Evolutionary conservation across 805 yeast species (phyloP).

Genomic region (Wickerhamomyces canadensis): DNA sequence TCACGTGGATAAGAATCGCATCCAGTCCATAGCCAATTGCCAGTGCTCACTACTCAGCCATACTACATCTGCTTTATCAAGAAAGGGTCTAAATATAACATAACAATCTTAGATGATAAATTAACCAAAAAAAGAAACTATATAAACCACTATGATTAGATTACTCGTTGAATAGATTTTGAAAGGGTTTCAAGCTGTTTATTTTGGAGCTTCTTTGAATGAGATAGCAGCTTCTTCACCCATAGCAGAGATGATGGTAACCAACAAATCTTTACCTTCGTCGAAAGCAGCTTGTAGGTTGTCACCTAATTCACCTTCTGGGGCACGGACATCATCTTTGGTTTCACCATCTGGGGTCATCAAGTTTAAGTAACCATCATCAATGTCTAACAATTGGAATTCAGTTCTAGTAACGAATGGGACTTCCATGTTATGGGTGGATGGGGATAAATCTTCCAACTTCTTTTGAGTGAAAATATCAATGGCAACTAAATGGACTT

Average conservation of each 20-base stretch:
- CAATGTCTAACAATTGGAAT: conserved; percentile 95
- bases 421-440: conserved; percentile 99
- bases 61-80: too few species aligned
- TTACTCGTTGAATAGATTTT: too few species aligned
- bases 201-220: conserved; percentile 96
- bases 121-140: background rate
- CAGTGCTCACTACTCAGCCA: too few species aligned
- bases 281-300: conserved; percentile 88
- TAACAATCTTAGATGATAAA: background rate
- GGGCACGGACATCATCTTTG: conserved; percentile 98
- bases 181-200: conserved; percentile 7
- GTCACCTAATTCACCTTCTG: conserved; percentile 98
- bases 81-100: too few species aligned
- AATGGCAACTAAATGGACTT: conserved; percentile 98
- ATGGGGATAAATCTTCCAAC: conserved; percentile 99
- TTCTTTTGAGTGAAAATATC: conserved; percentile 99
- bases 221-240: conserved; percentile 99
- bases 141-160: too few species aligned
- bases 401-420: conserved; percentile 96
- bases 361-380: conserved; percentile 94
- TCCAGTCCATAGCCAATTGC: too few species aligned
- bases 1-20: too few species aligned
- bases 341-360: conserved; percentile 98
- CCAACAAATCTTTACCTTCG: conserved; percentile 96
- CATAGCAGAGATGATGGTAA: conserved; percentile 97